Percentiles rank a stretch among this genome's conserved stretches.
Evolutionary conservation across 108 stramenopile species (phyloP).

Genomic region (Skeletonema menzelii): DNA sequence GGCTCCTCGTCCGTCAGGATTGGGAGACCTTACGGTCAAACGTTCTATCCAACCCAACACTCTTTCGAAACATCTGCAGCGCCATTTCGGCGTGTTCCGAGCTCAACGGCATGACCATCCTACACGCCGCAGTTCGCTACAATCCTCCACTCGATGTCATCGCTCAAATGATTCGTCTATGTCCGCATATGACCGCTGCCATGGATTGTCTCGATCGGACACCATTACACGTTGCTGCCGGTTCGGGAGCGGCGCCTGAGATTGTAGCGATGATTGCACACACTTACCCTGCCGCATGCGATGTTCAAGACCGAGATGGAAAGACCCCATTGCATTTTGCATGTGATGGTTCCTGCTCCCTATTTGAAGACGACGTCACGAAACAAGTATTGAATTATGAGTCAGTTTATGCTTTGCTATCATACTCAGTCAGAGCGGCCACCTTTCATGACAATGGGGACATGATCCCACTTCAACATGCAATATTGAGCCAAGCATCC

Average conservation of each 20-base stretch:
- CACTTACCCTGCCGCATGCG: too few relatives aligned
- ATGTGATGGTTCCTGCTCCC: too few relatives aligned
- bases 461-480: neutral
- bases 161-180: neutral
- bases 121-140: neutral
- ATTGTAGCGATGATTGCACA: neutral
- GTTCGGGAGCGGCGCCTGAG: neutral
- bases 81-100: neutral
- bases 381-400: too few relatives aligned
- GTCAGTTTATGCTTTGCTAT: too few relatives aligned
- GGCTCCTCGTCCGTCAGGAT: too few relatives aligned
- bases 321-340: too few relatives aligned
- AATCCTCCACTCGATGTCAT: constrained; percentile 7
- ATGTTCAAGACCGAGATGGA: too few relatives aligned
- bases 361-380: too few relatives aligned
- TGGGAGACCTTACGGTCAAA: too few relatives aligned
- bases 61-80: neutral
- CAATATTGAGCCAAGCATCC: too few relatives aligned
- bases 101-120: constrained; percentile 5
- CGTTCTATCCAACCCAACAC: too few relatives aligned
- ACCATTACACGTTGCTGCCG: neutral
- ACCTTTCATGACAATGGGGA: neutral
- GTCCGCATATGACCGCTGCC: neutral
- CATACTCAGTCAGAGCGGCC: too few relatives aligned
- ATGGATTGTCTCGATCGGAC: neutral